These are phyloP conservation scores for Cladosporium austrohemisphaericum DNA, from an alignment of 2,329 filamentous ascomycete genomes.

Conservation along the genomic window DNA sequence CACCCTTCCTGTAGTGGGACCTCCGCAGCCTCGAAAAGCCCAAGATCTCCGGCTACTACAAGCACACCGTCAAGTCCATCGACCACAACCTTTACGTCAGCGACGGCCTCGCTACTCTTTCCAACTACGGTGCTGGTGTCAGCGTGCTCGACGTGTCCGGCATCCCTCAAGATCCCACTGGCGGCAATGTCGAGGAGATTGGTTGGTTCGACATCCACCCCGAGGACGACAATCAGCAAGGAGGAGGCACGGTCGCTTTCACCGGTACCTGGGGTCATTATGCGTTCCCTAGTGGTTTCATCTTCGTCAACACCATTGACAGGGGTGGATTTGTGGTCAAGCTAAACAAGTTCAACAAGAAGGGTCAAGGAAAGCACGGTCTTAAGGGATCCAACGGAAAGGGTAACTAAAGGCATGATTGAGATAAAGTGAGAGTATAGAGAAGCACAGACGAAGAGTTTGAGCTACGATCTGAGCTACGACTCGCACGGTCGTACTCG, in stretches of 20 bases:
- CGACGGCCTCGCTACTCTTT: constrained; percentile 36
- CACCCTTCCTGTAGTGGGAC: constrained; percentile 27
- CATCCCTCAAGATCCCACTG: constrained; percentile 42
- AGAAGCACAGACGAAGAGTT: too few species aligned
- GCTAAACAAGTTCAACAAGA: constrained; percentile 18
- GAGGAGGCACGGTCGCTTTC: constrained; percentile 28
- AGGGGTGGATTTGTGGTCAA: constrained; percentile 50
- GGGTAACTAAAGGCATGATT: too few species aligned
- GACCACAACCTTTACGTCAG: constrained; percentile 43
- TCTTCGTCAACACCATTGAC: constrained; percentile 53
- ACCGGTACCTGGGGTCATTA: constrained; percentile 47
- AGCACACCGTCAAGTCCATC: constrained; percentile 32
- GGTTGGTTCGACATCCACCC: constrained; percentile 52
- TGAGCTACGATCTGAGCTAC: too few species aligned
- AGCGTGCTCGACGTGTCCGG: constrained; percentile 35
- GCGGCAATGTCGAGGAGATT: constrained; percentile 43
- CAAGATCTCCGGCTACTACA: constrained; percentile 39
- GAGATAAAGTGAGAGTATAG: too few species aligned
- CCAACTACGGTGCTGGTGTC: constrained; percentile 36
- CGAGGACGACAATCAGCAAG: constrained; percentile 41
- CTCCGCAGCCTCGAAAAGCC: constrained; percentile 43
- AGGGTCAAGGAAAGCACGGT: too few species aligned
- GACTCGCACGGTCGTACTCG: too few species aligned
- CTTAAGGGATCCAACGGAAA: too few species aligned
- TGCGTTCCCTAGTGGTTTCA: constrained; percentile 48